Evolutionary conservation across 2,329 filamentous ascomycete genomes (phyloP).

Genomic region (Fusarium haematococcum): DNA sequence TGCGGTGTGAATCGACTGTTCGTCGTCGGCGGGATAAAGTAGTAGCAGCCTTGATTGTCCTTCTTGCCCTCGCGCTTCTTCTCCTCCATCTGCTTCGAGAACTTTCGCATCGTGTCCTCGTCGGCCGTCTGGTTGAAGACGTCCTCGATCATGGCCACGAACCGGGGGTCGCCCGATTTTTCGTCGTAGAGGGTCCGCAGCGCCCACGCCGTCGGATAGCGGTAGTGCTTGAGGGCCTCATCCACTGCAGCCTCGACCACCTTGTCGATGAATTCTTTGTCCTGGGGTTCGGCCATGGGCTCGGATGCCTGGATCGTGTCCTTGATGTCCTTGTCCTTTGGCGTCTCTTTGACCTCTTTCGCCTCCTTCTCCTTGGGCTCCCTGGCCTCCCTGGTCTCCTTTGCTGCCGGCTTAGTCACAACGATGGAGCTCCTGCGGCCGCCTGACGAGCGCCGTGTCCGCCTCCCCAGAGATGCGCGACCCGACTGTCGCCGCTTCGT

Average conservation of each 20-base stretch:
- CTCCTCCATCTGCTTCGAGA: constrained; percentile 61
- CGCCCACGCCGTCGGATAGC: constrained; percentile 73
- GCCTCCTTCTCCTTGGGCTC: constrained; percentile 21
- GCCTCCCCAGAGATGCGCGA: constrained; percentile 48
- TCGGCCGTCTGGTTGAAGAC: constrained; percentile 70
- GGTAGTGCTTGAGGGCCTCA: constrained; percentile 66
- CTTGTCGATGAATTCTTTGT: constrained; percentile 61
- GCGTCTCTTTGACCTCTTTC: constrained; percentile 18
- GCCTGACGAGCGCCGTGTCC: constrained; percentile 41
- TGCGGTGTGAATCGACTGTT: constrained; percentile 57
- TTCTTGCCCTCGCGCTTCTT: constrained; percentile 70
- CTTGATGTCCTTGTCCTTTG: constrained; percentile 21
- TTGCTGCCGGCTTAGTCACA: constrained; percentile 37
- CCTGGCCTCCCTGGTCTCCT: constrained; percentile 18
- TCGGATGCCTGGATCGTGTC: constrained; percentile 34
- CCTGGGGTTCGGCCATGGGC: constrained; percentile 42
- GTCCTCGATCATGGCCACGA: constrained; percentile 68
- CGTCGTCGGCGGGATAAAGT: constrained; percentile 64
- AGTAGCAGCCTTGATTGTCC: constrained; percentile 63
- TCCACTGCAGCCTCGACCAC: constrained; percentile 70
- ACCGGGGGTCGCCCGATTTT: constrained; percentile 61
- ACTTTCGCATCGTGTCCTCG: constrained; percentile 62
- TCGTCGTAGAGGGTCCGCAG: constrained; percentile 71
- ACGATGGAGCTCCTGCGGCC: constrained; percentile 37
- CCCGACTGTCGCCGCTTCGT: constrained; percentile 50